These are phyloP conservation scores for Scheffersomyces coipomensis DNA, from an alignment of 805 yeast species.

Conservation along the genomic window DNA sequence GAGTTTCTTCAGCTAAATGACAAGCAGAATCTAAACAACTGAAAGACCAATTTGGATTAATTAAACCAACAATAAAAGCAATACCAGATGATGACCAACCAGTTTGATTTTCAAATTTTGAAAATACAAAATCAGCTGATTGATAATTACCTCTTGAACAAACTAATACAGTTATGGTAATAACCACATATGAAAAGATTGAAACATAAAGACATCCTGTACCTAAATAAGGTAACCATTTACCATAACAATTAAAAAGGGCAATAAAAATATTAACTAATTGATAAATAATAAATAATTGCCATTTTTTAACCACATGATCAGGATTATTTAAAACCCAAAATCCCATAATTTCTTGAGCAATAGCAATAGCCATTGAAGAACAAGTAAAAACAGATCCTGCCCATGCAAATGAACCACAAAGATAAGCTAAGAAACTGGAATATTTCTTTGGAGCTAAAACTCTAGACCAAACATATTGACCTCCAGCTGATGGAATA, in stretches of 20 bases:
- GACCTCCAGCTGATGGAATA: conserved; percentile 43
- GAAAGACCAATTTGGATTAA: conserved; percentile 39
- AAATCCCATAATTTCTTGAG: conserved; percentile 35
- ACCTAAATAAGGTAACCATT: conserved; percentile 32
- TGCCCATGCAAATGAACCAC: conserved; percentile 43
- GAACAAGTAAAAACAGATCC: conserved; percentile 42
- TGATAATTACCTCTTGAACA: conserved; percentile 34
- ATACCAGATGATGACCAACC: conserved; percentile 32
- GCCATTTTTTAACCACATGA: conserved; percentile 33
- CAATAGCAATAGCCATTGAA: conserved; percentile 35
- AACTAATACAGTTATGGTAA: conserved; percentile 37
- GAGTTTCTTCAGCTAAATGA: conserved; percentile 42
- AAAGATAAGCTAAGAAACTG: conserved; percentile 35
- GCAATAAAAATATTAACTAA: conserved; percentile 29
- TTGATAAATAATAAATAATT: conserved; percentile 36
- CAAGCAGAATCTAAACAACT: conserved; percentile 41
- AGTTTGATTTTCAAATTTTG: conserved; percentile 17
- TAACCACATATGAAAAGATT: conserved; percentile 30
- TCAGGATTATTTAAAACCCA: conserved; percentile 34
- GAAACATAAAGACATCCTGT: conserved; percentile 34
- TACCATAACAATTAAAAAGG: conserved; percentile 36
- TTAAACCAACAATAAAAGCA: conserved; percentile 37
- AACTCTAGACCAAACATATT: conserved; percentile 41
- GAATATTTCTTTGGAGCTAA: conserved; percentile 38
- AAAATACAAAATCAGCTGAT: conserved; percentile 22